Evolutionary conservation across 352 stramenopile species (phyloP), one percentile per base, ranked within the genome.

Genomic region (Phytophthora megakarya): DNA sequence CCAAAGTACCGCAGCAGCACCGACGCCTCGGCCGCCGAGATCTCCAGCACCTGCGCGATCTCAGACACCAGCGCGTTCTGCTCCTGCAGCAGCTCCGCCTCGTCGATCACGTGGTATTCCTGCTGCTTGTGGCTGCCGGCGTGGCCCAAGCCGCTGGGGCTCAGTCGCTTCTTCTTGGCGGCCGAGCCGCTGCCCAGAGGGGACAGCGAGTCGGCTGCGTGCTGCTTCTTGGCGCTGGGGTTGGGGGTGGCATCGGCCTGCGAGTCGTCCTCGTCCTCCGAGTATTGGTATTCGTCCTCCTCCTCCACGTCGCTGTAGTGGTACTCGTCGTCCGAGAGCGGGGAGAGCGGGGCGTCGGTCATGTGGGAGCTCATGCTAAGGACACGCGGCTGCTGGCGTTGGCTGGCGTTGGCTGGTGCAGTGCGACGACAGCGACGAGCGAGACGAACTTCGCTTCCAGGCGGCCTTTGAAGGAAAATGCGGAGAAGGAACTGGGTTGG

Each of bases 41-140:
- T 81, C 75, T 94, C 79, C n/a, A 96, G 59, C 47, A 96, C 80
- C 39, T 89, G 78, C 25, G 86, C 70, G 49, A 93, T 89, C 57
- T 96, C 87, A 33, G 70, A 43, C 11, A 96, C 83, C 5, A 93
- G 69, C 32, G 70, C 49, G 16, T 67, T 62, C 58, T 93, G 81
- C 52, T 96, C 82, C 28, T 70, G 61, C 32, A 88, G 80, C n/a
- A 96, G 73, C 60, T 93, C 85, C 55, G 81, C 69, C 50, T 92
- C 83, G 51, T 96, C 83, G 39, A 96, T 93, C 35, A 96, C 87
- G 56, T 87, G 79, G 59, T 96, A 96, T 13, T 94, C 85, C 13
- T 78, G 70, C 16, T 66, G 64, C 15, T 64, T 62, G 18, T 66
- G 65, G 23, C 37, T 49, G 8, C 63, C 56, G 5, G 75, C 48